Evolutionary conservation across 345 rosid species (phyloP), one percentile per base, ranked within the genome.

Genomic region (Ricinus communis): DNA sequence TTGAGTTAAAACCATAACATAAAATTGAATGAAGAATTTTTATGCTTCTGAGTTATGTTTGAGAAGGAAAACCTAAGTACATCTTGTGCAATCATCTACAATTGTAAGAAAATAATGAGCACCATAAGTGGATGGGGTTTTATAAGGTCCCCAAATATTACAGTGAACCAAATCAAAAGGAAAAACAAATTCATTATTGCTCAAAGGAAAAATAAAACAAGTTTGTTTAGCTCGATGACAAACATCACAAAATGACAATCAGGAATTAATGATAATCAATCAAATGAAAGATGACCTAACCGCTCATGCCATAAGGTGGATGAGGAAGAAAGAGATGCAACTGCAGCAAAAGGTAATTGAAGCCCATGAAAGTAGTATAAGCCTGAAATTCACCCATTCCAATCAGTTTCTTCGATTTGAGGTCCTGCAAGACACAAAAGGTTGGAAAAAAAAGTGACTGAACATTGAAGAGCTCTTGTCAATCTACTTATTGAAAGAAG

Each of bases 341-440:
- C n/a, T n/a, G n/a, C n/a, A n/a, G n/a, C n/a, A n/a, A n/a, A n/a
- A n/a, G n/a, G n/a, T n/a, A n/a, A n/a, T n/a, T n/a, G n/a, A n/a
- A n/a, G n/a, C n/a, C n/a, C n/a, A n/a, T n/a, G 28, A 1, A 63
- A 63, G 55, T 52, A 62, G 53, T 71, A 71, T 19, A 71, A 52
- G 31, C 6, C 62, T 1, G 10, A 12, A 71, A 62, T 27, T 52
- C 43, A 62, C 62, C 46, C 13, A 25, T 53, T 62, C 12, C 25
- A 71, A 63, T 71, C 25, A 27, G 8, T 11, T 28, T 71, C 55
- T 62, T 63, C 0, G 3, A 53, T 7, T 7, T 25, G 1, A 8
- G 54, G 31, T 71, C 63, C 0, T 71, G 1, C 5, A 53, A 40
- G 36, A 53, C 21, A 25, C 3, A 71, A 53, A 62, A 72, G 1